Base-by-base conservation (phyloP, 2,329 filamentous ascomycete genomes). In the Exophiala sideris region DNA sequence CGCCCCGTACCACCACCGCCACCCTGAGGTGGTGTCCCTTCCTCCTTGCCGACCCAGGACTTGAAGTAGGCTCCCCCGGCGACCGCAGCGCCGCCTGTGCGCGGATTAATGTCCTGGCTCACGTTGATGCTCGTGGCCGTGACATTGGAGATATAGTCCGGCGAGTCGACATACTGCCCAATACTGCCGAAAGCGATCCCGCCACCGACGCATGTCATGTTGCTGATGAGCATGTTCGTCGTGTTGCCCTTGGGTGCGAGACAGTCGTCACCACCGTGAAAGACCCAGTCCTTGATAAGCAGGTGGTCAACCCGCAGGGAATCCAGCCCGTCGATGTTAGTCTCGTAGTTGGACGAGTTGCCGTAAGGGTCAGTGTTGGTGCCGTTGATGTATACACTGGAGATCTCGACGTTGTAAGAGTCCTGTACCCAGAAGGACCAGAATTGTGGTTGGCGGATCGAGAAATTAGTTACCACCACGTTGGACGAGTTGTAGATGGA, bases 281-380 rank as follows among this genome's bases (percentile, higher is more conserved):
- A 49, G 32, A 35, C 21, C 46, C 46, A 49, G 20, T 49, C 46
- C 24, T 38, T 39, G 12, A 49, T 32, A 14, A 49, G 46, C 21
- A 49, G 46, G 36, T 49, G 46, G 35, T 49, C 46, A 11, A 49
- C 46, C 29, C 46, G 35, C 35, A 49, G 14, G 10, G 46, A 49
- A 34, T 49, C 46, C 20, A 49, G 46, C 14, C 46, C 46, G 24
- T 49, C 46, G 14, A 49, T 49, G 36, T 49, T 49, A 3, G 46
- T 49, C 35, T 49, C 46, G 35, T 40, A 49, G 36, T 49, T 49
- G 46, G 46, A 49, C 8, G 46, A 49, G 32, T 49, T 49, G n/a
- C 46, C 46, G 35, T 49, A 41, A 6, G 46, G 46, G 20, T 49
- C 46, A 11, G 46, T 41, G 12, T 49, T 49, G 11, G 46, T 49